Conservation (phyloP, 345 rosid species). For the Durio zibethinus region DNA sequence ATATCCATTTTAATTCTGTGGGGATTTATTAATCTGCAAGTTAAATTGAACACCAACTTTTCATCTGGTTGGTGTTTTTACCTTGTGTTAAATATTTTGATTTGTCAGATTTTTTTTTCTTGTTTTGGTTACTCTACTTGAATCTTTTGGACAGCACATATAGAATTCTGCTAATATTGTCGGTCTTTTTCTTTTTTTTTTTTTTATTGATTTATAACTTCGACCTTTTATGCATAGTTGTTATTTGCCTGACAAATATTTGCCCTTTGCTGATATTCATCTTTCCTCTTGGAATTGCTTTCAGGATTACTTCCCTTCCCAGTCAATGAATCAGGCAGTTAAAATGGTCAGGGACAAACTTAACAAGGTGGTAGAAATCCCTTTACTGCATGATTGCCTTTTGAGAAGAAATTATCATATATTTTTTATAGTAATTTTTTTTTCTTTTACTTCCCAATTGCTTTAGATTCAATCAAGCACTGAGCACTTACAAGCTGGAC, state of each 20-base stretch:
- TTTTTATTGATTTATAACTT: background rate
- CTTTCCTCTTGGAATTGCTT: constrained; percentile 12
- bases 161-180: too few relatives aligned
- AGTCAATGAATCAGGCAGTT: constrained; percentile 84
- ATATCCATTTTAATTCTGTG: background rate
- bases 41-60: background rate
- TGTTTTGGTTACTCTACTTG: too few relatives aligned
- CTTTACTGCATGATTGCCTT: background rate
- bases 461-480: constrained; percentile 28
- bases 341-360: constrained; percentile 73
- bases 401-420: background rate
- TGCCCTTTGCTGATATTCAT: background rate
- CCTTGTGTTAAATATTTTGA: background rate
- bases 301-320: constrained; percentile 76
- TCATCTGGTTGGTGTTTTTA: background rate
- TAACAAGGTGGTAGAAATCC: constrained; percentile 52
- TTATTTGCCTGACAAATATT: background rate
- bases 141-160: too few relatives aligned
- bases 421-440: background rate
- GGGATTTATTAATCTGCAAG: background rate
- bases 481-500: constrained; percentile 17
- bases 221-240: background rate
- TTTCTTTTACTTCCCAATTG: background rate
- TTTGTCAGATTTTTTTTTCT: background rate
- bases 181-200: background rate